Evolutionary conservation across 805 yeast species (phyloP).

Genomic region (Teunomyces pallodes): DNA sequence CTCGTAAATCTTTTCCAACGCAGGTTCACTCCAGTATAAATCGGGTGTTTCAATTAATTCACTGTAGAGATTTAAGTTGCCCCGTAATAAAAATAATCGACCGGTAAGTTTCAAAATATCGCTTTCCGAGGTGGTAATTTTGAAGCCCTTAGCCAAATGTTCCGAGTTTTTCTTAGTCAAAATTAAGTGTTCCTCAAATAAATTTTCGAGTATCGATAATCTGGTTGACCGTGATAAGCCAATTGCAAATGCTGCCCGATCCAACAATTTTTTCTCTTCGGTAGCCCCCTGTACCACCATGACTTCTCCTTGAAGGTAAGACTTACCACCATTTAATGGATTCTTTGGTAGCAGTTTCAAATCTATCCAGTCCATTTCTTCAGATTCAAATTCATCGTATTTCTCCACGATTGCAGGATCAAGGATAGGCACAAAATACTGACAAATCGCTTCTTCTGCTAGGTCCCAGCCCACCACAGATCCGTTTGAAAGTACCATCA

Average conservation of each 20-base stretch:
- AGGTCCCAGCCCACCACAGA: conserved; percentile 84
- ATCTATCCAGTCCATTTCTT: conserved; percentile 81
- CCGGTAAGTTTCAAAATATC: conserved; percentile 74
- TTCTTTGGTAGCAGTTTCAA: conserved; percentile 22
- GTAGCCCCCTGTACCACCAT: conserved; percentile 59
- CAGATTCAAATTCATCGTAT: conserved; percentile 58
- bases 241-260: conserved; percentile 84
- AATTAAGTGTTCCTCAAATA: conserved; percentile 65
- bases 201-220: conserved; percentile 72
- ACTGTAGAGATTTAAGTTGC: conserved; percentile 79
- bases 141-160: conserved; percentile 59
- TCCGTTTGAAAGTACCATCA: conserved; percentile 73
- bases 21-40: conserved; percentile 89
- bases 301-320: conserved; percentile 63
- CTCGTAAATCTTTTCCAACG: conserved; percentile 71
- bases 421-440: conserved; percentile 52
- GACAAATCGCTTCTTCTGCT: conserved; percentile 49
- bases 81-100: conserved; percentile 68
- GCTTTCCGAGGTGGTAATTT: conserved; percentile 42
- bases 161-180: conserved; percentile 65
- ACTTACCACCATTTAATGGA: conserved; percentile 25
- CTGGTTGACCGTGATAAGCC: conserved; percentile 87
- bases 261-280: conserved; percentile 52
- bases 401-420: conserved; percentile 41
- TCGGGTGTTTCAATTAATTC: conserved; percentile 92